These are phyloP conservation scores for Cladosporium phlei DNA, from an alignment of 2,329 filamentous ascomycete species.

Conservation along the genomic window DNA sequence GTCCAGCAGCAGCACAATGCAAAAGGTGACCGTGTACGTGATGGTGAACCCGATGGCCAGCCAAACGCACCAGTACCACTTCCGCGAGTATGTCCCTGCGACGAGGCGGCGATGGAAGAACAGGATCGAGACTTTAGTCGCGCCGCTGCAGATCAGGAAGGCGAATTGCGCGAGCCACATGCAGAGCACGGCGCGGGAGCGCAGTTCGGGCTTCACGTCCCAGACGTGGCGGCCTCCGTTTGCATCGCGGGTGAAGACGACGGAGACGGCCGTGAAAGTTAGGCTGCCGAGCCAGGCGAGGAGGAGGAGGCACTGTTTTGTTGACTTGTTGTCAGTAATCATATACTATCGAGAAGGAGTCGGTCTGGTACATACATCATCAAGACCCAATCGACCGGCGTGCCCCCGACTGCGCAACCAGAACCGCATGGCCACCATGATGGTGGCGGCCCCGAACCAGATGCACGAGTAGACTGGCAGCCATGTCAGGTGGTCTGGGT, in stretches of 20 bases:
- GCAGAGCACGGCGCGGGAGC: slow-evolving; percentile 21
- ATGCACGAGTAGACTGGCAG: slow-evolving; percentile 27
- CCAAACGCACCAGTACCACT: slow-evolving; percentile 36
- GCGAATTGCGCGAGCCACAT: slow-evolving; percentile 32
- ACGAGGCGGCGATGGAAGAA: slow-evolving; percentile 41
- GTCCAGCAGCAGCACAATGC: slow-evolving; percentile 31
- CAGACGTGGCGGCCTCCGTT: slow-evolving; percentile 34
- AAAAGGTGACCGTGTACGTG: slow-evolving; percentile 36
- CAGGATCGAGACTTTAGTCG: slow-evolving; percentile 35
- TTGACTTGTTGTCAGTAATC: no score
- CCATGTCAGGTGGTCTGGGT: slow-evolving; percentile 30
- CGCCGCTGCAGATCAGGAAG: slow-evolving; percentile 31
- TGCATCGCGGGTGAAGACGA: slow-evolving; percentile 22
- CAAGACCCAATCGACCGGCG: slow-evolving; percentile 27
- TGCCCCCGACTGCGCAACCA: slow-evolving; percentile 27
- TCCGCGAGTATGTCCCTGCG: slow-evolving; percentile 29
- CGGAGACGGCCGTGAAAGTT: slow-evolving; percentile 20
- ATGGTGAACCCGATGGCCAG: slow-evolving; percentile 36
- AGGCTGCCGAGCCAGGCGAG: slow-evolving; percentile 20
- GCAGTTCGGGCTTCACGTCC: slow-evolving; percentile 26
- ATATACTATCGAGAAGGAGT: no score
- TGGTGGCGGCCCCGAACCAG: slow-evolving; percentile 24
- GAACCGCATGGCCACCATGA: slow-evolving; percentile 25
- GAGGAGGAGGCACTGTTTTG: no score
- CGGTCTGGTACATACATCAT: slow-evolving; percentile 31